Evolutionary conservation across 768 basidiomycete genomes (phyloP), one percentile per base, ranked within the genome.

Genomic region (Dioszegia crocea): DNA sequence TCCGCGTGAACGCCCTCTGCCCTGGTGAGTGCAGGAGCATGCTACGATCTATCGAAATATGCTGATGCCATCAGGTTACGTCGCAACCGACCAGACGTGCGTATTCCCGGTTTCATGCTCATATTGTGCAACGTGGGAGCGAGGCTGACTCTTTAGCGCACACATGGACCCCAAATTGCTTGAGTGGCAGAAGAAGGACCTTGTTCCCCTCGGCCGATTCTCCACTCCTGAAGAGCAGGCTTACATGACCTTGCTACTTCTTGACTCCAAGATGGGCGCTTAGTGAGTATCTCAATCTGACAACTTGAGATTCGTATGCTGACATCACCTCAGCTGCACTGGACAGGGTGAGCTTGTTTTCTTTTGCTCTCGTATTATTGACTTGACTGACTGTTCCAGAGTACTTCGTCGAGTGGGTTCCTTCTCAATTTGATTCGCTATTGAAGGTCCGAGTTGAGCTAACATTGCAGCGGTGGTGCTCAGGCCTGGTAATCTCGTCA

Each of bases 201-300:
- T 80, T 9, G 66, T 86, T 2, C 84, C 85, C 5, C 76, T 86
- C 5, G 71, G 78, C 11, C 81, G 85, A 29, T 86, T 86, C 65
- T 84, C 84, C 0, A 64, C 84, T 83, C 83, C 84, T 3, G 66
- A 81, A 6, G 85, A 86, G 63, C 84, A 86, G 65, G 76, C 81
- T 0, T 82, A 80, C 2, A 84, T 84, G 64, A 80, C 81, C 0
- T 60, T 86, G 36, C 75, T 85, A 1, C 77, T 86, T 2, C 80
- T 86, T 30, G 62, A 64, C 55, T 38, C 53, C 31, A 52, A n/a
- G 17, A 60, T 64, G 58, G 57, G 58, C 46, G 59, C 53, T 38
- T 64, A 64, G 54, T 64, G 36, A 53, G 51, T 53, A 9, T n/a
- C 19, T 48, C 9, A 16, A 14, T 8, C 11, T 33, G 10, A 17